Conservation (phyloP, 1,139 yeast genomes). For the Chernovozyma aurita region DNA sequence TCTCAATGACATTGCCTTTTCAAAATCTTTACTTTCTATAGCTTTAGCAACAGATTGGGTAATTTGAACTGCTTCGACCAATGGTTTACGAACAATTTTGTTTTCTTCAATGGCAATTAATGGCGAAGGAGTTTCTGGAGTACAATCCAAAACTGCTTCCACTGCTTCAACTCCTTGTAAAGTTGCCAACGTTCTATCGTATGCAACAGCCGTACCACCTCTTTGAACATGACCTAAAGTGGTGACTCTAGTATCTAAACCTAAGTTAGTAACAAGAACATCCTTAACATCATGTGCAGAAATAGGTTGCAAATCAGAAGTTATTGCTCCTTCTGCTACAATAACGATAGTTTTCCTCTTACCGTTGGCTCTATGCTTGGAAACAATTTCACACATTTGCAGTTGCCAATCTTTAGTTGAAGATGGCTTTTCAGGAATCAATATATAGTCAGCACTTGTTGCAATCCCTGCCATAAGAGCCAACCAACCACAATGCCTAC, state of each 20-base stretch:
- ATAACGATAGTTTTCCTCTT: conserved; percentile 76
- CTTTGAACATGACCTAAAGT: conserved; percentile 82
- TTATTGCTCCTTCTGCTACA: conserved; percentile 83
- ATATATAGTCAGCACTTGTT: conserved; percentile 75
- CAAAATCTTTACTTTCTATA: conserved; percentile 55
- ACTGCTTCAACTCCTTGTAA: conserved; percentile 84
- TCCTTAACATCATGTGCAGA: conserved; percentile 63
- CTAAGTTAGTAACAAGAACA: conserved; percentile 59
- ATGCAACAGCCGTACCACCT: conserved; percentile 84
- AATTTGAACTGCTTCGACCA: conserved; percentile 67
- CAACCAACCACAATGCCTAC: conserved; percentile 86
- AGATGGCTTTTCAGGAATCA: conserved; percentile 78
- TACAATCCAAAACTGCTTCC: conserved; percentile 63
- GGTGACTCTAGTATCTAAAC: conserved; percentile 74
- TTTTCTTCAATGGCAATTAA: conserved; percentile 72
- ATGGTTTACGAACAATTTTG: conserved; percentile 62
- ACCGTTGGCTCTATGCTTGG: conserved; percentile 64
- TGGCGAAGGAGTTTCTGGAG: conserved; percentile 72
- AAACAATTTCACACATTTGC: conserved; percentile 60
- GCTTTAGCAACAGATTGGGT: conserved; percentile 71
- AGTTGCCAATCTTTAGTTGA: conserved; percentile 58
- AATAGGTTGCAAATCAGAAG: conserved; percentile 60
- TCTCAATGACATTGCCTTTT: conserved; percentile 61
- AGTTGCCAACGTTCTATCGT: conserved; percentile 71
- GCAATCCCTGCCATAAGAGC: conserved; percentile 82